Base-by-base conservation (phyloP, 2,329 filamentous ascomycete species). In the Aschersonia sp. region DNA sequence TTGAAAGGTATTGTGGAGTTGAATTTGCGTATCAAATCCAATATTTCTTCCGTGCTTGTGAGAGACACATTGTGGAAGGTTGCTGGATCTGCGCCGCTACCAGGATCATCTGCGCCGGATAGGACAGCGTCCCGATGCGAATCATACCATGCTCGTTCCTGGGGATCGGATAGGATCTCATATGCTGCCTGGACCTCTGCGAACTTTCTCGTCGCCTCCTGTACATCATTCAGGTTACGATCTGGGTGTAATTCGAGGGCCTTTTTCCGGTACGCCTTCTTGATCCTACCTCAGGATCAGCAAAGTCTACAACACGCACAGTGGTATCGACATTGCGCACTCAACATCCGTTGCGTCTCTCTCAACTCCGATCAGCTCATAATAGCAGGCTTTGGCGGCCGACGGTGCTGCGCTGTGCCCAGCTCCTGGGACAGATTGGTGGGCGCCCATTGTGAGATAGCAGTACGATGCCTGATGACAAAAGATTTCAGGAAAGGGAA, bases 131-230 rank as follows among this genome's bases (percentile, higher is more conserved):
- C 82, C 51, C 87, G 83, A 61, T 98, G 92, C 3, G 88, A 88
- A 66, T 98, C 90, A 67, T 98, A 98, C 92, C 92, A 98, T 32
- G 89, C 84, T 55, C 92, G 80, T 63, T 98, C 92, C 62, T 98
- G 90, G 9, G 88, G 81, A 62, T 98, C 92, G 2, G 89, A 94
- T 1, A 98, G 76, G n/a, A 98, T 79, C 63, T 97, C 87, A 62
- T 98, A 94, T 44, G 92, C 92, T 37, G 88, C 77, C 63, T 95
- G 90, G 31, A 97, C 75, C 60, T 95, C 88, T 45, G 92, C 88
- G 61, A 98, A 98, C 46, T 82, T 79, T 54, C 73, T 77, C 1
- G 92, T 98, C 2, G 90, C 82, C 52, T 80, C 77, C 58, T 94
- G 87, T 51, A 84, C 81, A 59, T 95, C 83, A 56, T 85, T 83